These are phyloP conservation scores for Vitis hybrid DNA, from an alignment of 177 flowering plant genomes.

Conservation along the genomic window DNA sequence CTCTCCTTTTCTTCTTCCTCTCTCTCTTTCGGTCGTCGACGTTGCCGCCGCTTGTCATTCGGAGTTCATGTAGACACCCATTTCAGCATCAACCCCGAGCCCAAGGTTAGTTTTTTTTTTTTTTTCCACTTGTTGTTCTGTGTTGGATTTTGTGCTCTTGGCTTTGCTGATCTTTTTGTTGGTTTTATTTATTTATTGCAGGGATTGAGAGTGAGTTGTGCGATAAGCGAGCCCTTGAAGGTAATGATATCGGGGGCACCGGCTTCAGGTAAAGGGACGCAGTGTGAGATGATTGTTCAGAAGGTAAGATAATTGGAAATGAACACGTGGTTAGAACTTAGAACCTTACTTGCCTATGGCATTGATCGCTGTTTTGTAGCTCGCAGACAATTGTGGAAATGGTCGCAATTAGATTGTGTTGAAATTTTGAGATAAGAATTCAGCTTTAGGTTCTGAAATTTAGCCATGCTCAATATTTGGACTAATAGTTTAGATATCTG, in stretches of 20 bases:
- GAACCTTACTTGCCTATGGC: neutral
- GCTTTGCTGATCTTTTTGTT: neutral
- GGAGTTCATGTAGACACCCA: conserved; percentile 4
- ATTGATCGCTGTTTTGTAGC: neutral
- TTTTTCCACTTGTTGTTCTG: neutral
- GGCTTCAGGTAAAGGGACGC: conserved; percentile 92
- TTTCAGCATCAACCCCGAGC: conserved; percentile 20
- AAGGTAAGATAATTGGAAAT: conserved; percentile 65
- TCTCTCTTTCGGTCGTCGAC: conserved; percentile 22
- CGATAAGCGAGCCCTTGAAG: conserved; percentile 56
- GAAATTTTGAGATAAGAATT: too few relatives aligned
- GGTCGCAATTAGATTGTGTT: too few relatives aligned
- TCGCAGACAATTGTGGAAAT: too few relatives aligned
- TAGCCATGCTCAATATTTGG: too few relatives aligned
- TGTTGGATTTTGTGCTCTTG: neutral
- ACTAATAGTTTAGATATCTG: too few relatives aligned
- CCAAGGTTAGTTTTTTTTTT: conserved; percentile 27
- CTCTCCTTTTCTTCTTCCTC: conserved; percentile 22
- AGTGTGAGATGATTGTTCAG: conserved; percentile 75
- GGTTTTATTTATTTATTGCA: conserved; percentile 11
- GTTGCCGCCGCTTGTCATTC: conserved; percentile 5
- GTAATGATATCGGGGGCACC: conserved; percentile 92
- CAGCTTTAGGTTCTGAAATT: too few relatives aligned
- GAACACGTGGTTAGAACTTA: neutral
- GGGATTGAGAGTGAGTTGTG: conserved; percentile 46